Percentiles rank a stretch among this genome's conserved stretches.
These are phyloP conservation scores for Citrus medica DNA, from an alignment of 345 rosid genomes.

Conservation along the genomic window DNA sequence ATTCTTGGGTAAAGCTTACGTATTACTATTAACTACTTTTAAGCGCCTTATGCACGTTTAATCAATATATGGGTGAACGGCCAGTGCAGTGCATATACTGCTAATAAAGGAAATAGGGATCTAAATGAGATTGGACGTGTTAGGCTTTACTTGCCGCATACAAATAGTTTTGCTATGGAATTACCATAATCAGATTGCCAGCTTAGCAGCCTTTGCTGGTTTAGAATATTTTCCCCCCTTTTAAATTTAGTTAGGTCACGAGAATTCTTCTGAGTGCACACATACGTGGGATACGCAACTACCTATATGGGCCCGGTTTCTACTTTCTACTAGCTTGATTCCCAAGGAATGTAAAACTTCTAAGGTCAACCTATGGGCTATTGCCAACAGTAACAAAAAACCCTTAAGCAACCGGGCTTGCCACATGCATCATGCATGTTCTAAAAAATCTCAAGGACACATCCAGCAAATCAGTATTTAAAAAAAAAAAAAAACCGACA, in stretches of 20 bases:
- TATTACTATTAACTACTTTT: too few species aligned
- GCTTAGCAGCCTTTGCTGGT: too few species aligned
- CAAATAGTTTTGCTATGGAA: too few species aligned
- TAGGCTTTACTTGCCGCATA: not conserved
- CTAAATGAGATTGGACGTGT: not conserved
- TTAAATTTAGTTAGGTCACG: too few species aligned
- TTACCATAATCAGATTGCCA: too few species aligned
- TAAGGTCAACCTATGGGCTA: not conserved
- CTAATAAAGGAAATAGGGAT: too few species aligned
- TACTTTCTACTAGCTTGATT: not conserved
- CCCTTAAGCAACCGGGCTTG: not conserved
- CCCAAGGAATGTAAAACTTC: not conserved
- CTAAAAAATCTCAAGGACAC: not conserved
- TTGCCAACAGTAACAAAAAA: not conserved
- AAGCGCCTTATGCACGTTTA: not conserved
- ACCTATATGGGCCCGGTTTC: not conserved
- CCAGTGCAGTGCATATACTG: too few species aligned
- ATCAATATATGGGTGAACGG: not conserved
- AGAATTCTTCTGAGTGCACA: not conserved
- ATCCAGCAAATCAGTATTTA: too few species aligned
- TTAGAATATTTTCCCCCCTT: too few species aligned
- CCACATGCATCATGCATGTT: not conserved
- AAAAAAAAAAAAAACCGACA: too few species aligned
- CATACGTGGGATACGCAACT: not conserved
- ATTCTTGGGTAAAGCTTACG: not conserved